These are phyloP conservation scores for Cyberlindnera euphorbiiphila DNA, from an alignment of 805 yeast species.

Conservation along the genomic window DNA sequence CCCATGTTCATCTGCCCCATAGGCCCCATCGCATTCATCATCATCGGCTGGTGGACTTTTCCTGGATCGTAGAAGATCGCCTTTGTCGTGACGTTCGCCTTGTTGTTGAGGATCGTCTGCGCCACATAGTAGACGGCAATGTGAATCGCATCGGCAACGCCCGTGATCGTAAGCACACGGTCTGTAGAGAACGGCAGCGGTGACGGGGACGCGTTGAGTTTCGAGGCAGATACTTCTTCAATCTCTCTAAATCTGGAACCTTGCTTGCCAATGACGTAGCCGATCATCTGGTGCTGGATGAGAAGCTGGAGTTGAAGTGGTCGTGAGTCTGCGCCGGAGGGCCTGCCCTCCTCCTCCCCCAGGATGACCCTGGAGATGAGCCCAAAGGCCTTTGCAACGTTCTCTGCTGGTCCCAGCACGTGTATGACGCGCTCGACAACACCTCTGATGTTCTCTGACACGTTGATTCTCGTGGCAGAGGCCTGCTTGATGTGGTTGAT, in stretches of 20 bases:
- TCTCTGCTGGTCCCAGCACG: slow-evolving; percentile 70
- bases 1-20: slow-evolving; percentile 1
- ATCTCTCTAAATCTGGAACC: slow-evolving; percentile 75
- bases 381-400: slow-evolving; percentile 80
- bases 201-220: slow-evolving; percentile 67
- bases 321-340: slow-evolving; percentile 52
- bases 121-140: slow-evolving; percentile 76
- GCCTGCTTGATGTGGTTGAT: slow-evolving; percentile 60
- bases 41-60: slow-evolving; percentile 14
- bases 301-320: slow-evolving; percentile 56
- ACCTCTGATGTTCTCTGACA: slow-evolving; percentile 67
- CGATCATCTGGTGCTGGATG: slow-evolving; percentile 77
- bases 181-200: slow-evolving; percentile 76
- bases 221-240: slow-evolving; percentile 78
- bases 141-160: slow-evolving; percentile 85
- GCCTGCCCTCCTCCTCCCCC: slow-evolving; percentile 62
- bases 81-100: slow-evolving; percentile 47
- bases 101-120: slow-evolving; percentile 61
- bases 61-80: slow-evolving; percentile 55
- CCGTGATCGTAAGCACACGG: slow-evolving; percentile 62
- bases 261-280: slow-evolving; percentile 73
- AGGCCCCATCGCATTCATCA: slow-evolving; percentile 4
- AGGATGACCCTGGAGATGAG: slow-evolving; percentile 61
- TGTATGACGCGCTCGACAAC: slow-evolving; percentile 72
- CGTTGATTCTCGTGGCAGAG: slow-evolving; percentile 62